These are phyloP conservation scores for Echites panduratus DNA, from an alignment of 257 asterid genomes.

Conservation along the genomic window DNA sequence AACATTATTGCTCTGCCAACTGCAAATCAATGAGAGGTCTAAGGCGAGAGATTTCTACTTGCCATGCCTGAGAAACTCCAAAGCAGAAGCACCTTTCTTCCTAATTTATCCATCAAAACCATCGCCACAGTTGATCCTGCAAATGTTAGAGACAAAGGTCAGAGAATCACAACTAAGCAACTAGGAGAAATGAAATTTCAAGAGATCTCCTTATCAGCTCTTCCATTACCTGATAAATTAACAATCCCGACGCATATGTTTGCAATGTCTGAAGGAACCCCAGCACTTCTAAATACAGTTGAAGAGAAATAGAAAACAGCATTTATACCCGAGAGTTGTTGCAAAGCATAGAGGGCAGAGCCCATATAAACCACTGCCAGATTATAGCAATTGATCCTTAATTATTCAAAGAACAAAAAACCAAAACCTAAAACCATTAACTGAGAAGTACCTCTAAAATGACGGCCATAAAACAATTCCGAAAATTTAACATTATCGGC, in stretches of 20 bases:
- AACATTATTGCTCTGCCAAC: not conserved
- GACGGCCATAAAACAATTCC: slow-evolving; percentile 63
- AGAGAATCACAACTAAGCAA: not conserved
- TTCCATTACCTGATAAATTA: slow-evolving; percentile 60
- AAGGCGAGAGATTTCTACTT: slow-evolving; percentile 35
- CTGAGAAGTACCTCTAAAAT: slow-evolving; percentile 48
- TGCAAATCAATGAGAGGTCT: not conserved
- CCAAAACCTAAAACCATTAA: slow-evolving; percentile 7
- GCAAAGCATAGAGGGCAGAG: slow-evolving; percentile 67
- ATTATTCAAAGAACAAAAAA: slow-evolving; percentile 6
- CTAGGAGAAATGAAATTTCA: not conserved
- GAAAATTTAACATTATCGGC: slow-evolving; percentile 45
- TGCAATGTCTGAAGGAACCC: slow-evolving; percentile 78
- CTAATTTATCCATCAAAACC: slow-evolving; percentile 89
- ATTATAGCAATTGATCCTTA: slow-evolving; percentile 12
- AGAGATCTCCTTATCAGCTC: slow-evolving; percentile 1
- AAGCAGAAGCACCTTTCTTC: slow-evolving; percentile 82
- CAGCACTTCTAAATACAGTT: slow-evolving; percentile 80
- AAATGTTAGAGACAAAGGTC: slow-evolving; percentile 16
- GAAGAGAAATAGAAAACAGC: slow-evolving; percentile 98
- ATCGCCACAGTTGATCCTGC: slow-evolving; percentile 78
- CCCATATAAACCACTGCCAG: slow-evolving; percentile 78
- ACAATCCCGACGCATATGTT: slow-evolving; percentile 74
- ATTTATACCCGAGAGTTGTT: slow-evolving; percentile 93
- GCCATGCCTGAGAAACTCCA: slow-evolving; percentile 97